Evolutionary conservation across 768 basidiomycete species (phyloP), one percentile per base, ranked within the genome.

Genomic region (Leccinum variicolor): DNA sequence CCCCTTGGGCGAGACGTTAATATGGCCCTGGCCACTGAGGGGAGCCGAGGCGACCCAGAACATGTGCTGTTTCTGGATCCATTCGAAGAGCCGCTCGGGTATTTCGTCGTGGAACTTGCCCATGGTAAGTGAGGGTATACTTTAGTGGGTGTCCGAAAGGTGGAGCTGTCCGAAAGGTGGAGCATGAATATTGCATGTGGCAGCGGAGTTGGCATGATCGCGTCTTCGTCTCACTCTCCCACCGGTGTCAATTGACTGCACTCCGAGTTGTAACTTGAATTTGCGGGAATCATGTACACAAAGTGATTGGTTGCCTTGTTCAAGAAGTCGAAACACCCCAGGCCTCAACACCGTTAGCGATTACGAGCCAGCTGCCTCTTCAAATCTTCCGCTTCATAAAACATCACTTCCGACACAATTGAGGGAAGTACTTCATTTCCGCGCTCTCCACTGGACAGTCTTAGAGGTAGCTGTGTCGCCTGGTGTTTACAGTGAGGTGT

Each of bases 31-130:
- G 2, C 64, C 62, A 11, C 73, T 74, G n/a, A 87, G 77, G 23
- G 87, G 87, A 1, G 86, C 84, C 4, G 84, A 79, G 0, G 84
- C 85, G 13, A 89, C 85, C 84, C 85, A 89, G 69, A 89, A 90
- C 52, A 88, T 73, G 53, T 86, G 79, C 68, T 90, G 87, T 57
- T 82, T 75, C 49, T 73, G 62, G 15, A 88, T 79, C 85, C 86
- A 89, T 55, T 75, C 70, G n/a, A 79, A 62, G 41, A 85, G 72
- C 60, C 77, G 75, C 7, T 76, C 74, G 0, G 85, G 82, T n/a
- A 88, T 83, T 39, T 80, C 75, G 57, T 84, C 77, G 64, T 78
- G 81, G 66, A 77, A 84, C 59, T 83, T 75, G 46, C 73, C 84
- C 86, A 87, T 89, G 50, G 52, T 58, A 43, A 14, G 21, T 28